phyloP scores from a whole-genome alignment of 164 flowering plant genomes.

The Hamamelis virginiana region DNA sequence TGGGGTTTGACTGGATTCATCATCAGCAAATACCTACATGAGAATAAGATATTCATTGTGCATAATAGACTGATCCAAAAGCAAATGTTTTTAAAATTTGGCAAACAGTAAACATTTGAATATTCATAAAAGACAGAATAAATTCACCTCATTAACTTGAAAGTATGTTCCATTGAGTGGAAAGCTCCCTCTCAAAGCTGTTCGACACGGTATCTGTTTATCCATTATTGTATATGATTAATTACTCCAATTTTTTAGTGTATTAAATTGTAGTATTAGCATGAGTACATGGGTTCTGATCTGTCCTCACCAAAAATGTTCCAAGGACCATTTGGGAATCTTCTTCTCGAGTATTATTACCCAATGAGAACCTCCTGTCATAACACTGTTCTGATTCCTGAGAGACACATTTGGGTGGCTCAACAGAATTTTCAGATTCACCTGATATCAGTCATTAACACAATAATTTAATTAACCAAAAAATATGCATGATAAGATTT shows the following conservation, averaged over 20 bases:
- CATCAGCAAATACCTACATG: constrained; percentile 14
- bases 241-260: not conserved
- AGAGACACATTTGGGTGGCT: not conserved
- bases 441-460: not conserved
- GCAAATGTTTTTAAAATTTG: too few relatives aligned
- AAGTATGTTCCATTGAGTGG: constrained; percentile 17
- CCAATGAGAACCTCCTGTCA: too few relatives aligned
- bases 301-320: not conserved
- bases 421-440: not conserved
- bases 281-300: not conserved
- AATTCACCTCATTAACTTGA: constrained; percentile 15
- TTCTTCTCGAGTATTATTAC: too few relatives aligned
- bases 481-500: too few relatives aligned
- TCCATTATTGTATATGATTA: not conserved
- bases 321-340: not conserved
- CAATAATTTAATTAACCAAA: too few relatives aligned
- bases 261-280: too few relatives aligned
- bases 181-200: constrained; percentile 13
- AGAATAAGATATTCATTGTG: too few relatives aligned
- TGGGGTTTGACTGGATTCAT: constrained; percentile 2
- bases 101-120: too few relatives aligned
- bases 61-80: too few relatives aligned
- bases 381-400: too few relatives aligned
- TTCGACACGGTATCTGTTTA: constrained; percentile 3
- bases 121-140: not conserved